Conservation (phyloP, 2,329 filamentous ascomycete species). For the Ampelomyces quisqualis region DNA sequence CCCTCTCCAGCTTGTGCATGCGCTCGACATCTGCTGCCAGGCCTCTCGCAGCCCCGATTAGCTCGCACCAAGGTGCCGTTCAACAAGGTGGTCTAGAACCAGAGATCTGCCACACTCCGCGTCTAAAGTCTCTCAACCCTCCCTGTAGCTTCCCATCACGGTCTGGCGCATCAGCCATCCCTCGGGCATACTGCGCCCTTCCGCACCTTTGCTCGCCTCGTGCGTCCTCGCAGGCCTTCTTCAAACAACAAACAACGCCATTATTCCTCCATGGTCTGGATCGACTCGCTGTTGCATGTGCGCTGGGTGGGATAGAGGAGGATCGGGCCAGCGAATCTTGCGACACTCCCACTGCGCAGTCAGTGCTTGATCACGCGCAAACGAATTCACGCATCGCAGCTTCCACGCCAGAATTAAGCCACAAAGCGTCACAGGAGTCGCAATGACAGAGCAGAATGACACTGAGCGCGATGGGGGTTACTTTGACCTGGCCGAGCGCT, state of each 20-base stretch:
- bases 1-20: too few relatives aligned
- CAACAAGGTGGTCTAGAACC: too few relatives aligned
- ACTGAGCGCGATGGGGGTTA: constrained; percentile 24
- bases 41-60: too few relatives aligned
- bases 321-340: not conserved
- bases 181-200: constrained; percentile 6
- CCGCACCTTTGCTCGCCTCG: constrained; percentile 1
- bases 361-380: not conserved
- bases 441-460: constrained; percentile 24
- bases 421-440: constrained; percentile 11
- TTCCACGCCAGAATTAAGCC: constrained; percentile 3
- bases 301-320: constrained; percentile 3
- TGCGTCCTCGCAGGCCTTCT: too few relatives aligned
- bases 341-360: not conserved
- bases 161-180: constrained; percentile 12
- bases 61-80: too few relatives aligned
- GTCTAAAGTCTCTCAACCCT: constrained; percentile 17
- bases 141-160: constrained; percentile 13
- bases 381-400: not conserved
- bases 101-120: constrained; percentile 4
- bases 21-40: too few relatives aligned
- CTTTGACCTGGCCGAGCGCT: constrained; percentile 28
- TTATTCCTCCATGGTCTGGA: not conserved
- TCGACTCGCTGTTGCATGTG: not conserved
- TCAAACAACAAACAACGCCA: not conserved